Conservation (phyloP, 139 green algal species). For the Edaphochlamys debaryana region DNA sequence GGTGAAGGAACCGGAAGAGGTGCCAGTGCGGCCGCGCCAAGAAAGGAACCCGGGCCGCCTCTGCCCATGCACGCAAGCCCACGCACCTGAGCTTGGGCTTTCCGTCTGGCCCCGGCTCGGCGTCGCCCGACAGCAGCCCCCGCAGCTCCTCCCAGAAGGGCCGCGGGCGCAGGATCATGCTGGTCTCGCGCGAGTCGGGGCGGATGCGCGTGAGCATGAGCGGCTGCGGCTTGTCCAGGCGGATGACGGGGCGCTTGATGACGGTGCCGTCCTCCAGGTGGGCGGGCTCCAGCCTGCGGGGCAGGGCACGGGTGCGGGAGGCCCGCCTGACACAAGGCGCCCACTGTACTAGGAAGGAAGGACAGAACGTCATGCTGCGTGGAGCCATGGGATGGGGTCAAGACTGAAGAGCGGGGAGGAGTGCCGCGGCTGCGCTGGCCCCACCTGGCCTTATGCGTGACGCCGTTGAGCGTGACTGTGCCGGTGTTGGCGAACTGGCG, state of each 20-base stretch:
- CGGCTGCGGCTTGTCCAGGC: conserved; percentile 51
- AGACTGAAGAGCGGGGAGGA: too few species aligned
- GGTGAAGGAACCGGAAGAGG: too few species aligned
- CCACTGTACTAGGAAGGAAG: too few species aligned
- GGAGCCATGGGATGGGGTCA: too few species aligned
- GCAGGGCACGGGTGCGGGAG: too few species aligned
- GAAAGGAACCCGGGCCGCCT: too few species aligned
- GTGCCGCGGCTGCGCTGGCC: too few species aligned
- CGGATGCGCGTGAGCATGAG: conserved; percentile 83
- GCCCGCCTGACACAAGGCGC: too few species aligned
- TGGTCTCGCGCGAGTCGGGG: conserved; percentile 62
- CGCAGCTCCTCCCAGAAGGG: conserved; percentile 70
- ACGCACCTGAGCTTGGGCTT: conserved; percentile 42
- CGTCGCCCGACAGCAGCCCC: conserved; percentile 57
- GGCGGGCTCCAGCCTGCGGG: conserved; percentile 32
- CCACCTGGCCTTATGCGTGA: conserved; percentile 47
- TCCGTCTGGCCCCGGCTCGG: conserved; percentile 12
- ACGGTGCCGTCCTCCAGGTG: conserved; percentile 39
- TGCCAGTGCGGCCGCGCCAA: too few species aligned
- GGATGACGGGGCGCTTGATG: conserved; percentile 70
- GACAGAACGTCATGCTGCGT: too few species aligned
- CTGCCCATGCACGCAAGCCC: too few species aligned
- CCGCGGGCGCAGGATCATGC: conserved; percentile 81
- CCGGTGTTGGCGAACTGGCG: conserved; percentile 60
- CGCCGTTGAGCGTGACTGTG: conserved; percentile 51